These are phyloP conservation scores for Kluyveromyces wickerhamii DNA, from an alignment of 805 yeast species.

Conservation along the genomic window DNA sequence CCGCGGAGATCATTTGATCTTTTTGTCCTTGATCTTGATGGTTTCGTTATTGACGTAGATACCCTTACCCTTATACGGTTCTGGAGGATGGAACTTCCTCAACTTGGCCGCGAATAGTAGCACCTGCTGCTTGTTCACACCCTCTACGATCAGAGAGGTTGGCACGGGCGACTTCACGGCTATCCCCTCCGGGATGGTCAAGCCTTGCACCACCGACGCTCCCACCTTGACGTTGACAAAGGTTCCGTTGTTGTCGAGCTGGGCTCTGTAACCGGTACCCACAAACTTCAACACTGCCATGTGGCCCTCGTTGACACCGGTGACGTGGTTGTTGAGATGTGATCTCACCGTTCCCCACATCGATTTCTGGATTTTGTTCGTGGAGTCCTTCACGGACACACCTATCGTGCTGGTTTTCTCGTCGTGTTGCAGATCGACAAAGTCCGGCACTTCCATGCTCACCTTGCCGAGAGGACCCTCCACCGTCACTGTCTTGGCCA, in stretches of 20 bases:
- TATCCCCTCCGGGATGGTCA: conserved; percentile 70
- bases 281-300: conserved; percentile 77
- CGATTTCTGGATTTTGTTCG: conserved; percentile 60
- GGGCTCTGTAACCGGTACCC: conserved; percentile 95
- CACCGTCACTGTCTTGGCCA: conserved; percentile 53
- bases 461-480: conserved; percentile 74
- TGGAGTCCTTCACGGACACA: conserved; percentile 51
- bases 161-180: conserved; percentile 75
- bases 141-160: conserved; percentile 77
- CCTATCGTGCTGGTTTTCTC: conserved; percentile 31
- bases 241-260: conserved; percentile 51
- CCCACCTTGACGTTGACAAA: conserved; percentile 79
- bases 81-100: conserved; percentile 88
- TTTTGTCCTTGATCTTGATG: conserved; percentile 82
- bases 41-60: conserved; percentile 88
- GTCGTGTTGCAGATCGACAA: conserved; percentile 38
- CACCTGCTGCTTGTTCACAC: conserved; percentile 80
- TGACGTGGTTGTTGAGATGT: conserved; percentile 62
- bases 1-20: conserved; percentile 62
- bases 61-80: conserved; percentile 98
- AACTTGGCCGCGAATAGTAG: conserved; percentile 81
- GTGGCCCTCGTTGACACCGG: conserved; percentile 93
- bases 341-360: conserved; percentile 96
- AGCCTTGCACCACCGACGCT: conserved; percentile 69
- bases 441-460: conserved; percentile 61